Evolutionary conservation across 495 filamentous ascomycete genomes (phyloP).

Genomic region (Penicillium alfredii): DNA sequence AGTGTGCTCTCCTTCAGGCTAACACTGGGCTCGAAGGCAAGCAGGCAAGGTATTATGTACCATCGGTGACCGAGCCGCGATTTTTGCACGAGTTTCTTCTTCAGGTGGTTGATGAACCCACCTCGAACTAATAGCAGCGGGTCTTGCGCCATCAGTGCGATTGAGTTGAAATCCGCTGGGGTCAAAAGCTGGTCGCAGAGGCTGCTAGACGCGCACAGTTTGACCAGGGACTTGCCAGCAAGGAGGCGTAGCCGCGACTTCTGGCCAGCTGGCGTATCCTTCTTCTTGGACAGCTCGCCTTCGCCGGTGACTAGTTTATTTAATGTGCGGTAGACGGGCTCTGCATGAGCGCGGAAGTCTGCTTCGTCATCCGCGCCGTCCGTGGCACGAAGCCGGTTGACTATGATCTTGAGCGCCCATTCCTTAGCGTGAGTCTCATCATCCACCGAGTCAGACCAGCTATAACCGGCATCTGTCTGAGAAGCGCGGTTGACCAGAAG

Average conservation of each 20-base stretch:
- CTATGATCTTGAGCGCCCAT: constrained; percentile 82
- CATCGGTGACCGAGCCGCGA: constrained; percentile 53
- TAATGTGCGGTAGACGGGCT: constrained; percentile 69
- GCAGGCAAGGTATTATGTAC: constrained; percentile 81
- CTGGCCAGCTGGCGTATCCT: constrained; percentile 67
- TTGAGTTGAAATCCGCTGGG: constrained; percentile 66
- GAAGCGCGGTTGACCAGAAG: constrained; percentile 61
- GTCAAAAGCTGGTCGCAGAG: constrained; percentile 71
- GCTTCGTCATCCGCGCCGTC: constrained; percentile 47
- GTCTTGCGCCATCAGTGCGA: constrained; percentile 78
- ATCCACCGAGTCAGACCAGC: constrained; percentile 69
- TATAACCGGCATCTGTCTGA: constrained; percentile 39
- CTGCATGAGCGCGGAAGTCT: constrained; percentile 57
- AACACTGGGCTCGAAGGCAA: constrained; percentile 77
- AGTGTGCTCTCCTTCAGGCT: constrained; percentile 64
- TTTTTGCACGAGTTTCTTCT: constrained; percentile 66
- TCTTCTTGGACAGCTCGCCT: constrained; percentile 71
- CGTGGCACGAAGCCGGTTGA: constrained; percentile 73
- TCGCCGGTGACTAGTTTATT: constrained; percentile 64
- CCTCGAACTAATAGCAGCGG: constrained; percentile 62
- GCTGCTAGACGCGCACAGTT: constrained; percentile 64
- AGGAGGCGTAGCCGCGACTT: constrained; percentile 71
- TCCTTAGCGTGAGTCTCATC: constrained; percentile 79
- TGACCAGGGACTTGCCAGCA: constrained; percentile 76
- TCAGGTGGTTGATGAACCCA: constrained; percentile 74